phyloP scores from a whole-genome alignment of 2,329 filamentous ascomycete species.

The Diaporthe longicolla region DNA sequence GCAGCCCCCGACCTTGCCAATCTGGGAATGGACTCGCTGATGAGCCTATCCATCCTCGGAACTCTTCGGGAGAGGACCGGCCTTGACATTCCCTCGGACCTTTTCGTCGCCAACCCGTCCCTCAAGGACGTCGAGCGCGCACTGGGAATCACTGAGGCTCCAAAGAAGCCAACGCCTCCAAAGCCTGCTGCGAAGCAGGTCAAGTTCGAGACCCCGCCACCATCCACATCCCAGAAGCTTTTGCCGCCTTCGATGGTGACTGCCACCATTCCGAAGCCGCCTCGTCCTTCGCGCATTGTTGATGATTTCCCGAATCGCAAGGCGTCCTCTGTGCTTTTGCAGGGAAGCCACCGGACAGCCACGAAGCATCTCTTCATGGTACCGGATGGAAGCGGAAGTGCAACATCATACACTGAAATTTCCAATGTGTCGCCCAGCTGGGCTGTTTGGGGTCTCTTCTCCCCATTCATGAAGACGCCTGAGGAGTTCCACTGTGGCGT shows the following conservation, averaged over 20 bases:
- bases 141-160: constrained; percentile 66
- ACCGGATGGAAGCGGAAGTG: constrained; percentile 70
- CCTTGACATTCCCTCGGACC: constrained; percentile 69
- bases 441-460: constrained; percentile 73
- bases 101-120: constrained; percentile 72
- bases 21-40: constrained; percentile 72
- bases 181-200: constrained; percentile 49
- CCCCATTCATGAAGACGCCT: constrained; percentile 79
- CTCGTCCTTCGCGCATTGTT: constrained; percentile 53
- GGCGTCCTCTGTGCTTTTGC: constrained; percentile 61
- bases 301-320: constrained; percentile 66
- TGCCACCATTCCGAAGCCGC: constrained; percentile 62
- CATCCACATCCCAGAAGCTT: constrained; percentile 43
- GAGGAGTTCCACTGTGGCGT: constrained; percentile 76
- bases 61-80: constrained; percentile 68
- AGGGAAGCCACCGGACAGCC: constrained; percentile 65
- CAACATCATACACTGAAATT: constrained; percentile 77
- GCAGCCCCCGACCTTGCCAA: constrained; percentile 68
- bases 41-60: constrained; percentile 69
- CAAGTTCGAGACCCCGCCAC: constrained; percentile 45
- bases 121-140: constrained; percentile 76
- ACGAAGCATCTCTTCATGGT: constrained; percentile 67
- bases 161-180: constrained; percentile 52
- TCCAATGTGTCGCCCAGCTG: constrained; percentile 63
- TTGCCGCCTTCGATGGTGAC: constrained; percentile 47